Conservation (phyloP, 2,329 filamentous ascomycete genomes). For the Cytospora piceae region DNA sequence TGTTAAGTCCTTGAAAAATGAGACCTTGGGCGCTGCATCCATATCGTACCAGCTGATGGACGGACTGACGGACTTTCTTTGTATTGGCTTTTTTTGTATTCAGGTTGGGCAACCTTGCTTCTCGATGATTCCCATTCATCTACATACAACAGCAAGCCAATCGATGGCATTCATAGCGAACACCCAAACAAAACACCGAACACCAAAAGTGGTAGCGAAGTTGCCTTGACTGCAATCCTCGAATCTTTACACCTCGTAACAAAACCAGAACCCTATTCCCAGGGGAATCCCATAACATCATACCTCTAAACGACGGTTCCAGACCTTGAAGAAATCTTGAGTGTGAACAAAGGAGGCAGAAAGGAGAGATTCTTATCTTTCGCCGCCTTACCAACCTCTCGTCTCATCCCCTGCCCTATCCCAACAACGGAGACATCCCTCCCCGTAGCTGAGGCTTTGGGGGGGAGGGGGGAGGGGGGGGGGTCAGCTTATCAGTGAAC, state of each 20-base stretch:
- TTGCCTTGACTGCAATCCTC: not conserved
- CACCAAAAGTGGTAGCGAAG: not conserved
- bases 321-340: not conserved
- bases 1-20: constrained; percentile 5
- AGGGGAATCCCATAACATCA: not conserved
- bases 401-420: not conserved
- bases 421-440: not conserved
- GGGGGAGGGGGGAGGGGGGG: no score
- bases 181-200: not conserved
- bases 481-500: not conserved
- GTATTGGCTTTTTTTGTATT: not conserved
- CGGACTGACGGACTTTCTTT: no score
- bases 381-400: not conserved
- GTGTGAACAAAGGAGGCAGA: not conserved
- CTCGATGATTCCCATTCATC: not conserved
- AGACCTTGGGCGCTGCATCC: not conserved
- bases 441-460: not conserved
- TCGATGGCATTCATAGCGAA: not conserved
- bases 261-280: not conserved
- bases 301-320: not conserved
- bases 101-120: not conserved
- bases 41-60: not conserved
- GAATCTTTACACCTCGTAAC: not conserved
- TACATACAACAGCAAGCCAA: not conserved
- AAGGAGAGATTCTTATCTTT: not conserved